A percentile compares a stretch with the other conserved stretches of the same genome.
Conservation (phyloP, 108 stramenopile genomes). For the Pseudonitzschia pungens region DNA sequence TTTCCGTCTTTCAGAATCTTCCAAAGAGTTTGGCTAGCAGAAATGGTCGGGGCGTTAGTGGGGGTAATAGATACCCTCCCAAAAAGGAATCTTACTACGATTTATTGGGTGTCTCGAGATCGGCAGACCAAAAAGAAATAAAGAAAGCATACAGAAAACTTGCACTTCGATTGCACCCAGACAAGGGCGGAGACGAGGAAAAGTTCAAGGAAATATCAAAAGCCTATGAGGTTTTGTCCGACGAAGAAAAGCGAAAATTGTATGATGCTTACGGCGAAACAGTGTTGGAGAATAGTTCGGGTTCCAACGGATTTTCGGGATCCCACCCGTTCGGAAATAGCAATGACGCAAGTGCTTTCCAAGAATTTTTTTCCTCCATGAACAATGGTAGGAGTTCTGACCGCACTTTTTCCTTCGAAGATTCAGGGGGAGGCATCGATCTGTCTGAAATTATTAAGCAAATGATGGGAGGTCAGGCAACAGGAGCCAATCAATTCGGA, state of each 20-base stretch:
- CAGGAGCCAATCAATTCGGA: background rate
- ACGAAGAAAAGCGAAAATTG: constrained; percentile 85
- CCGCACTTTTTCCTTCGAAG: background rate
- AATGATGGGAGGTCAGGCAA: constrained; percentile 34
- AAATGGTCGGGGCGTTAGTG: too few species aligned
- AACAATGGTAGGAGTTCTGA: constrained; percentile 2
- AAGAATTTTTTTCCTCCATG: constrained; percentile 5
- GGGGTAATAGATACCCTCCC: background rate
- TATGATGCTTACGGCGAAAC: constrained; percentile 95
- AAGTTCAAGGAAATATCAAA: constrained; percentile 92
- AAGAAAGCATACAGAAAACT: constrained; percentile 96
- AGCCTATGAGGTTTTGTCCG: constrained; percentile 92
- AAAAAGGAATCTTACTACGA: constrained; percentile 64
- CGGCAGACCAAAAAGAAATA: constrained; percentile 79
- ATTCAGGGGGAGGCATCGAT: constrained; percentile 20
- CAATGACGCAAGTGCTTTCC: constrained; percentile 12
- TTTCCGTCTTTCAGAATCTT: too few species aligned
- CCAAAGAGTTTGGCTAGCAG: too few species aligned
- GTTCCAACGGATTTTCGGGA: background rate
- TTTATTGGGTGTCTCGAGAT: constrained; percentile 74
- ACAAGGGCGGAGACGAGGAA: constrained; percentile 72
- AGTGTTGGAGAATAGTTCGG: constrained; percentile 25
- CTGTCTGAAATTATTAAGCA: constrained; percentile 34
- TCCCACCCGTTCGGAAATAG: constrained; percentile 7
- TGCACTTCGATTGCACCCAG: constrained; percentile 92